Evolutionary conservation across 805 yeast genomes (phyloP).

Genomic region (Hyphopichia homilentoma): DNA sequence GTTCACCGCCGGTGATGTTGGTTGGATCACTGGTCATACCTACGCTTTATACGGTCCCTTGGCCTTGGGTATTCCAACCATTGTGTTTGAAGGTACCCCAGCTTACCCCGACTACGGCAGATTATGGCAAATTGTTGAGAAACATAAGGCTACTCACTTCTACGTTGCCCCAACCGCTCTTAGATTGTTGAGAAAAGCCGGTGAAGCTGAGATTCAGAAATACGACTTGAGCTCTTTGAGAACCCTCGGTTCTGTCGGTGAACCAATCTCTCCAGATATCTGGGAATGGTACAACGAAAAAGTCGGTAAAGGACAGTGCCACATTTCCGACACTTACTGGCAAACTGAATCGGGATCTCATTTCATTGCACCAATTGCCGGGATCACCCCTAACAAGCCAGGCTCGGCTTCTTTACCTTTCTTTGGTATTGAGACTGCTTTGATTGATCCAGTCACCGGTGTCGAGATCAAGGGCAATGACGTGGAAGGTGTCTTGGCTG

Average conservation of each 20-base stretch:
- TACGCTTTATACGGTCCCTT: constrained; percentile 82
- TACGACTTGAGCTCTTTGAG: constrained; percentile 64
- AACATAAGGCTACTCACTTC: constrained; percentile 70
- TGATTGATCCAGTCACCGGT: constrained; percentile 74
- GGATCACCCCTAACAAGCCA: constrained; percentile 75
- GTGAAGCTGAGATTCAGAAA: constrained; percentile 57
- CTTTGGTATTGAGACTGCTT: constrained; percentile 72
- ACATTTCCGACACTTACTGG: constrained; percentile 84
- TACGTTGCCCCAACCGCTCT: constrained; percentile 85
- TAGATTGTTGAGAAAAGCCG: constrained; percentile 72
- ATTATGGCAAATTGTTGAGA: constrained; percentile 74
- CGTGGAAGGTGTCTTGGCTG: constrained; percentile 78
- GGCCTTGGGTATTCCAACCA: constrained; percentile 69
- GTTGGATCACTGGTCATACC: constrained; percentile 90
- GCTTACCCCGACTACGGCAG: constrained; percentile 79
- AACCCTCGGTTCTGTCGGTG: constrained; percentile 80
- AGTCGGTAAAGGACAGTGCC: constrained; percentile 67
- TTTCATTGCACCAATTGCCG: constrained; percentile 71
- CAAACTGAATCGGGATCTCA: constrained; percentile 87
- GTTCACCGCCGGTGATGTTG: constrained; percentile 87
- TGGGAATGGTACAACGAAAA: constrained; percentile 83
- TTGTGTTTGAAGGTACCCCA: constrained; percentile 85
- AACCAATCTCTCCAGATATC: constrained; percentile 80
- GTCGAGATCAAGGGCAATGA: constrained; percentile 63
- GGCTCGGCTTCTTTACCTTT: constrained; percentile 84